Base-by-base conservation (phyloP, 805 yeast genomes). In the Cyberlindnera suaveolens region DNA sequence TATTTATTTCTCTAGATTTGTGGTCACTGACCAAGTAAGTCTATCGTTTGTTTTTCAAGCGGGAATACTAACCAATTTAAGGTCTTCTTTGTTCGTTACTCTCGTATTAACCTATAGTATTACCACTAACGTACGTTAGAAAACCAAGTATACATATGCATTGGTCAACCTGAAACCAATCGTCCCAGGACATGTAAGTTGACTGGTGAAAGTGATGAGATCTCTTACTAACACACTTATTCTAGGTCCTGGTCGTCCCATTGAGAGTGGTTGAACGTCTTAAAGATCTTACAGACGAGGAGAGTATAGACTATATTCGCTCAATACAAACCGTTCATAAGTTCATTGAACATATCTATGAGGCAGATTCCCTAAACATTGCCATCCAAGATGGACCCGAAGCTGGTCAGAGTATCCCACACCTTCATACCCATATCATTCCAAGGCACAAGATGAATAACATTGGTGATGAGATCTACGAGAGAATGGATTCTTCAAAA, bases 301-400 rank as follows among this genome's bases (percentile, higher is more conserved):
- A 93, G 58, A 70, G 80, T 4, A 61, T 70, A 3, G 99, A 93
- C 61, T 85, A 82, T 61, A 88, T 89, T 72, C 62, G 63, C 19
- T 78, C 96, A 0, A 67, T 93, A 9, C 96, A 86, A 51, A 56
- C 74, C 38, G 72, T 93, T 0, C 81, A 88, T 47, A 64, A 66
- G 42, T 83, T 89, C 49, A 80, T 93, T 14, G 80, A 74, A 49
- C 56, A 70, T 44, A 67, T 72, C 11, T 93, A 81, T 61, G 72
- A 80, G 31, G 95, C 96, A 2, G 95, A 90, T 52, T 71, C 96
- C 1, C 58, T 89, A 46, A 95, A 95, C 58, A 74, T 93, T 33
- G 91, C 97, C 10, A 87, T 95, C 46, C 99, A 93, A 61, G 99
- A 93, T 60, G 99, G 99, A 0, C 85, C 89, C 0, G 88, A 88